phyloP scores from a whole-genome alignment of 352 stramenopile species.

The Peronospora destructor region DNA sequence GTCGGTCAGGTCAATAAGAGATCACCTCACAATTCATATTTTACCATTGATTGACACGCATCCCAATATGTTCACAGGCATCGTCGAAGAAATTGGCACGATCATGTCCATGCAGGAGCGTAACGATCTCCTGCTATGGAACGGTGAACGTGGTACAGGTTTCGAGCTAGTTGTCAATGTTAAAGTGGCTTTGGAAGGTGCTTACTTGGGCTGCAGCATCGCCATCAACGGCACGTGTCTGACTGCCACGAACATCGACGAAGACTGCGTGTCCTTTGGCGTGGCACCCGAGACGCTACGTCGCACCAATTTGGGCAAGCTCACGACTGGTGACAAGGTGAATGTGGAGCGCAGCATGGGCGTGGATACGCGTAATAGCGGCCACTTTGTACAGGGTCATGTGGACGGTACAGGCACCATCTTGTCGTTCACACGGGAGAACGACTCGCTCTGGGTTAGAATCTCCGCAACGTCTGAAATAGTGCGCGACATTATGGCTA shows the following conservation, averaged over 20 bases:
- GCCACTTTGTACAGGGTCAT: constrained; percentile 98
- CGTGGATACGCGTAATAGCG: constrained; percentile 90
- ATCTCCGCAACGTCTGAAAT: constrained; percentile 77
- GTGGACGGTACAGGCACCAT: constrained; percentile 94
- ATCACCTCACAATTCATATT: constrained; percentile 6
- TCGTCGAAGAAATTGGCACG: constrained; percentile 97
- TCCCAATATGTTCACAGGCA: constrained; percentile 93
- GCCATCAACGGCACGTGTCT: constrained; percentile 97
- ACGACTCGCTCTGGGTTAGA: constrained; percentile 95
- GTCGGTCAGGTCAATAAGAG: too few species aligned
- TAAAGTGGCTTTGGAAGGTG: constrained; percentile 72
- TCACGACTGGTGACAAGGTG: constrained; percentile 88
- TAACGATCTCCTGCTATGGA: constrained; percentile 92
- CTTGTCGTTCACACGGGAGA: constrained; percentile 82
- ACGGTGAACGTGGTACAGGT: constrained; percentile 85
- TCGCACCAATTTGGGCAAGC: constrained; percentile 83
- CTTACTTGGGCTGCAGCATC: constrained; percentile 92
- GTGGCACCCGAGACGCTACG: constrained; percentile 94
- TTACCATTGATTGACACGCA: background rate
- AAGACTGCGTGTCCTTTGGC: constrained; percentile 87
- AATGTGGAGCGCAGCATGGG: constrained; percentile 90
- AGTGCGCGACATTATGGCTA: constrained; percentile 87
- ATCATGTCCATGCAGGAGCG: constrained; percentile 89
- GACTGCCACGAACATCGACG: constrained; percentile 90
- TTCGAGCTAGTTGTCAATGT: constrained; percentile 87